phyloP scores from a whole-genome alignment of 2,329 filamentous ascomycete genomes.

The Paecilomyces dactylethromorphus region DNA sequence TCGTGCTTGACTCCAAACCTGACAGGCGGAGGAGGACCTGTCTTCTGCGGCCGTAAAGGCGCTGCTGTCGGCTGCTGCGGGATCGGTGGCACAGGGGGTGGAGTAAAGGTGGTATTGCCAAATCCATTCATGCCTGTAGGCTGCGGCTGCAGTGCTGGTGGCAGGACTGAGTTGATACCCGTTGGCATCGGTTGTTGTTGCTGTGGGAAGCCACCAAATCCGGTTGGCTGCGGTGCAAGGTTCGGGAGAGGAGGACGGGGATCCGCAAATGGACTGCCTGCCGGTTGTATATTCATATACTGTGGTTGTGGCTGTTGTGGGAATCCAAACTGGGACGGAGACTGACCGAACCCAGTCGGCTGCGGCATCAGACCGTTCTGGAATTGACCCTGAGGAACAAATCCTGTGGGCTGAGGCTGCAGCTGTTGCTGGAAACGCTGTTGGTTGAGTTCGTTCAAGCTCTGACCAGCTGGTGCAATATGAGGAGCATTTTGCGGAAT shows the following conservation, averaged over 20 bases:
- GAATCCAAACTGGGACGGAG: slow-evolving; percentile 39
- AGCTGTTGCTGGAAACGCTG: slow-evolving; percentile 57
- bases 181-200: slow-evolving; percentile 38
- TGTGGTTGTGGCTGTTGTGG: slow-evolving; percentile 44
- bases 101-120: slow-evolving; percentile 39
- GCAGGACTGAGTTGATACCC: slow-evolving; percentile 32
- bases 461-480: slow-evolving; percentile 68
- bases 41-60: slow-evolving; percentile 69
- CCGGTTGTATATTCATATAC: slow-evolving; percentile 37
- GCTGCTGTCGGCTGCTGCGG: slow-evolving; percentile 53
- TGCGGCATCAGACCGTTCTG: slow-evolving; percentile 38
- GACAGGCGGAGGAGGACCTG: slow-evolving; percentile 78
- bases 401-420: slow-evolving; percentile 61
- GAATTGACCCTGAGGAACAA: slow-evolving; percentile 36
- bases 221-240: slow-evolving; percentile 48
- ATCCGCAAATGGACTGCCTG: slow-evolving; percentile 25
- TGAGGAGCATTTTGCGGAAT: slow-evolving; percentile 49
- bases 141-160: slow-evolving; percentile 40
- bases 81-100: slow-evolving; percentile 48
- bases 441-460: slow-evolving; percentile 65
- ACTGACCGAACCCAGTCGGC: slow-evolving; percentile 39
- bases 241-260: slow-evolving; percentile 35
- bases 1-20: slow-evolving; percentile 74
- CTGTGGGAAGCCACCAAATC: slow-evolving; percentile 39
- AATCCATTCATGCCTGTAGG: slow-evolving; percentile 46